phyloP scores from a whole-genome alignment of 1,139 yeast species.

The Yarrowia galli region DNA sequence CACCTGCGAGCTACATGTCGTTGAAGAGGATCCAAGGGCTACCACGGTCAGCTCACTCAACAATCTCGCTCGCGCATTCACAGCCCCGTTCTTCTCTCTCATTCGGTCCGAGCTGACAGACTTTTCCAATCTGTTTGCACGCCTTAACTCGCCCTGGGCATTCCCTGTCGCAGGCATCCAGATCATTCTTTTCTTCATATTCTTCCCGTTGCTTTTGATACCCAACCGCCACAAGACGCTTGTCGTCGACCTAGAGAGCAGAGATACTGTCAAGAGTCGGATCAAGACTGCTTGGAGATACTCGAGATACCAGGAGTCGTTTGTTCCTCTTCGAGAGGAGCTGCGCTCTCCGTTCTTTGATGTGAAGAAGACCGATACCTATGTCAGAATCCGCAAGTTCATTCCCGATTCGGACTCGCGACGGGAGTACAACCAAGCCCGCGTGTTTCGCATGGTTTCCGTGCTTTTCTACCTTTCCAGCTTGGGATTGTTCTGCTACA shows the following conservation, averaged over 20 bases:
- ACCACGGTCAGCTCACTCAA: slow-evolving; percentile 40
- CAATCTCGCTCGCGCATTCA: slow-evolving; percentile 42
- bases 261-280: slow-evolving; percentile 18
- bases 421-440: slow-evolving; percentile 41
- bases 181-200: slow-evolving; percentile 42
- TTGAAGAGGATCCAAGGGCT: slow-evolving; percentile 27
- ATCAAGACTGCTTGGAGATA: slow-evolving; percentile 35
- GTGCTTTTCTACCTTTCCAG: slow-evolving; percentile 42
- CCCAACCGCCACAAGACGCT: slow-evolving; percentile 27
- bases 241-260: neutral
- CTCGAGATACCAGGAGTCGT: slow-evolving; percentile 32
- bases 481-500: slow-evolving; percentile 40
- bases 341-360: slow-evolving; percentile 36
- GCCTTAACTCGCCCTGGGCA: slow-evolving; percentile 45
- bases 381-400: slow-evolving; percentile 40
- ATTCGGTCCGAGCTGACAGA: slow-evolving; percentile 43
- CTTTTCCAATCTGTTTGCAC: slow-evolving; percentile 42
- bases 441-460: slow-evolving; percentile 42
- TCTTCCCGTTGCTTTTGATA: slow-evolving; percentile 43
- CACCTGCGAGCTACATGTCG: slow-evolving; percentile 26
- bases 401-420: slow-evolving; percentile 41
- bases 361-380: slow-evolving; percentile 32
- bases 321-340: slow-evolving; percentile 26
- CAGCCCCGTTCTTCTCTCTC: slow-evolving; percentile 43
- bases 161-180: slow-evolving; percentile 45